These are phyloP conservation scores for Pelargonium nanum DNA, from an alignment of 345 rosid genomes.

Conservation along the genomic window DNA sequence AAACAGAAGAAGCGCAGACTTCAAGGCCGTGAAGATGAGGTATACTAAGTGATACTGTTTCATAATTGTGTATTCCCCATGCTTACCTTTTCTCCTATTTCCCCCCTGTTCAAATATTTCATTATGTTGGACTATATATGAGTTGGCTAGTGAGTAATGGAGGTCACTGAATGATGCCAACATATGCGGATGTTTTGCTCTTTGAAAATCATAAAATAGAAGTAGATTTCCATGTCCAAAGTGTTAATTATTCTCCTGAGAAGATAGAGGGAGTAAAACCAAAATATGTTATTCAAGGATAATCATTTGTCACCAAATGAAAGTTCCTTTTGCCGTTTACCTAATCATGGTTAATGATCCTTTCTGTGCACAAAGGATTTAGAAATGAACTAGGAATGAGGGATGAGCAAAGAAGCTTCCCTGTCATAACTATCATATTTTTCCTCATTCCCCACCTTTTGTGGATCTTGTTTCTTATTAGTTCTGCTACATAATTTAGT, in stretches of 20 bases:
- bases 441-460: no score
- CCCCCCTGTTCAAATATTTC: not conserved
- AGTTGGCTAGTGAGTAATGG: not conserved
- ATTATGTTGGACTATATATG: not conserved
- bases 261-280: not conserved
- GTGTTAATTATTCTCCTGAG: not conserved
- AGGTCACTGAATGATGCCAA: not conserved
- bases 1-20: slow-evolving; percentile 87
- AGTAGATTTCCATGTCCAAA: not conserved
- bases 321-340: no score
- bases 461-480: no score
- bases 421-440: no score
- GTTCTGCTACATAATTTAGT: no score
- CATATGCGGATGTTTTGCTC: not conserved
- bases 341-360: no score
- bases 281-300: not conserved
- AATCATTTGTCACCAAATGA: no score
- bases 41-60: slow-evolving; percentile 24
- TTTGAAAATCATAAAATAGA: not conserved
- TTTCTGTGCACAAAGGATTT: no score
- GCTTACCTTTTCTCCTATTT: not conserved
- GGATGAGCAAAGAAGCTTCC: no score
- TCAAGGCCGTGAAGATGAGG: slow-evolving; percentile 92
- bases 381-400: no score
- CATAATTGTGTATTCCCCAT: slow-evolving; percentile 1